phyloP scores from a whole-genome alignment of 768 basidiomycete species.

The Sarcodon sp. region DNA sequence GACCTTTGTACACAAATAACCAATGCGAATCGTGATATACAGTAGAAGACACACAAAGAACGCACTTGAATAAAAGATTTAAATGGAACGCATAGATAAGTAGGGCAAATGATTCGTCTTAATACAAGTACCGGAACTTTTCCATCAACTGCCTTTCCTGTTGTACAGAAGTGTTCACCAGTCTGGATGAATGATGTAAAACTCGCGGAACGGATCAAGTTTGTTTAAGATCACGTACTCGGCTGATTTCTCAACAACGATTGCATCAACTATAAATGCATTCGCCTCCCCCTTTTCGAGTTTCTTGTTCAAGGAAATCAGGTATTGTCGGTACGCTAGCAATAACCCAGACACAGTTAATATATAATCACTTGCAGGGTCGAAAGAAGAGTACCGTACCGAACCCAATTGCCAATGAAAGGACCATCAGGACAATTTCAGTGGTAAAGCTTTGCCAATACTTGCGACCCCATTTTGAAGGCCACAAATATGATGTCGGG shows the following conservation, averaged over 20 bases:
- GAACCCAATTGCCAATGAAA: constrained; percentile 8
- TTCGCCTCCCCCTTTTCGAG: constrained; percentile 6
- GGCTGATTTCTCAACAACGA: constrained; percentile 5
- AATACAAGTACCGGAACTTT: background rate
- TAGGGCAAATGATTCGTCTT: background rate
- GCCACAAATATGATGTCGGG: constrained; percentile 11
- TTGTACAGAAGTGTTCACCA: background rate
- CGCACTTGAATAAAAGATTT: too few species aligned
- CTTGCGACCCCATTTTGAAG: constrained; percentile 9
- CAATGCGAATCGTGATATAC: too few species aligned
- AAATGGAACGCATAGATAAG: too few species aligned
- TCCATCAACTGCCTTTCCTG: background rate
- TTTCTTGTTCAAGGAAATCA: constrained; percentile 7
- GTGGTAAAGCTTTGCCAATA: constrained; percentile 12
- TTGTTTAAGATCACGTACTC: constrained; percentile 2
- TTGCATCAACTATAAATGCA: constrained; percentile 4
- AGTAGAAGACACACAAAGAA: too few species aligned
- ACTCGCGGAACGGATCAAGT: too few species aligned
- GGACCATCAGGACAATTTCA: constrained; percentile 7
- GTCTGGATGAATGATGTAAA: background rate
- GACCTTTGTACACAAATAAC: too few species aligned
- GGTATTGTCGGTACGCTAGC: constrained; percentile 6
- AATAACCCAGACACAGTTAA: too few species aligned
- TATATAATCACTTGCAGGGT: too few species aligned
- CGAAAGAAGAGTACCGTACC: constrained; percentile 3